These are phyloP conservation scores for Rhynchosporium agropyri DNA, from an alignment of 2,329 filamentous ascomycete genomes.

Conservation along the genomic window DNA sequence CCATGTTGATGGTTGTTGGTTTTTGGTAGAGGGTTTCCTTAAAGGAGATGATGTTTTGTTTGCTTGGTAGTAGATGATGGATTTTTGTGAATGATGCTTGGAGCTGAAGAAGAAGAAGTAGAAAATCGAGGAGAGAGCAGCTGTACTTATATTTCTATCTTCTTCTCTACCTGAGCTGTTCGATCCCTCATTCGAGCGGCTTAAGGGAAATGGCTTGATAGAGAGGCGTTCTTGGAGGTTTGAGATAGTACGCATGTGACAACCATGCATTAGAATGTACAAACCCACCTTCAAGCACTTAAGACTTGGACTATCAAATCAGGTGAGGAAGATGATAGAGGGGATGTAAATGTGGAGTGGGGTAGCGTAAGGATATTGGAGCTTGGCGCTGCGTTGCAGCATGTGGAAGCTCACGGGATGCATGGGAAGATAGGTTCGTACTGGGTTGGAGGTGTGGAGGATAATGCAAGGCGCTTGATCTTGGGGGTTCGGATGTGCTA, in stretches of 20 bases:
- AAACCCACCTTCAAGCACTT: slow-evolving; percentile 1
- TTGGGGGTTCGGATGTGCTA: too few species aligned
- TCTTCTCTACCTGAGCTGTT: too few species aligned
- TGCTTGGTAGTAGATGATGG: background rate
- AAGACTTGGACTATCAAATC: background rate
- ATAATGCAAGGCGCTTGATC: background rate
- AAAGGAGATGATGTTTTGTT: background rate
- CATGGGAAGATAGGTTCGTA: background rate
- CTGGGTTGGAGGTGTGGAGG: background rate
- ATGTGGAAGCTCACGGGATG: background rate
- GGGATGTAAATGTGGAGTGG: background rate
- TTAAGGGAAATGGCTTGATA: too few species aligned
- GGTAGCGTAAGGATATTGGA: background rate
- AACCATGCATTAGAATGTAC: background rate
- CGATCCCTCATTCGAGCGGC: too few species aligned
- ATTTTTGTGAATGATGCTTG: background rate
- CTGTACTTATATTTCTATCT: slow-evolving; percentile 4
- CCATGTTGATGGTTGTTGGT: slow-evolving; percentile 4
- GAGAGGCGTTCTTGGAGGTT: background rate
- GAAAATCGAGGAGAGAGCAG: background rate
- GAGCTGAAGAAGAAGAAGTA: background rate
- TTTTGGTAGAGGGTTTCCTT: background rate
- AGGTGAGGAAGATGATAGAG: background rate
- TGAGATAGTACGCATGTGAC: background rate
- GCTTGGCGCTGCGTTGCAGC: background rate